Evolutionary conservation across 495 filamentous ascomycete genomes (phyloP), one percentile per base, ranked within the genome.

Genomic region (Podospora pseudopauciseta): DNA sequence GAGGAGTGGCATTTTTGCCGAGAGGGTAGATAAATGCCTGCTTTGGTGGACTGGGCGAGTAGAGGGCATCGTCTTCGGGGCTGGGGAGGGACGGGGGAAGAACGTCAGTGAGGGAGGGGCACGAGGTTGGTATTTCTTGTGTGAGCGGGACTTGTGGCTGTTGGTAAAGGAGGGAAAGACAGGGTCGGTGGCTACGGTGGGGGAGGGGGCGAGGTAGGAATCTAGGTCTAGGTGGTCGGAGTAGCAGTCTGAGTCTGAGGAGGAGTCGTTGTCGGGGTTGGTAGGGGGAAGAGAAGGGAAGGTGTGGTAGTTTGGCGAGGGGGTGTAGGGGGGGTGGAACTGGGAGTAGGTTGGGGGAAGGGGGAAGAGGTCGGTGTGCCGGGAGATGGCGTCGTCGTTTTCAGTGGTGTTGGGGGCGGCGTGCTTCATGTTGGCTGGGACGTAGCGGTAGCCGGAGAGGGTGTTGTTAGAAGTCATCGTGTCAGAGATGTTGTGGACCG

Each of bases 221-320:
- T 63, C 61, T 3, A 63, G 30, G 15, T 63, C 61, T 19, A 63
- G n/a, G 32, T 63, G 61, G 30, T 63, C 61, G 5, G 61, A 63
- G 32, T 63, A 63, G 30, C 61, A 63, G 19, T 63, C 61, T 26
- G n/a, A 63, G 19, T 63, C 61, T 26, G n/a, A 19, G 5, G n/a
- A 19, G n/a, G n/a, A 19, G 15, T 63, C 28, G 1, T 63, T 32
- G 7, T n/a, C 32, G 32, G 19, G 5, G 28, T 15, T 11, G 32
- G 9, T 20, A 7, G 13, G 34, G 3, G 61, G 1, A 1, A 18
- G 5, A 7, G 27, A 63, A 3, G 61, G 61, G 30, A 63, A 63
- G 32, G 61, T 63, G 6, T 28, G 34, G 61, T 63, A 63, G 23
- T 61, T 61, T 5, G 20, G 19, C n/a, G n/a, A 32, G 61, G 61